Base-by-base conservation (phyloP, 2,329 filamentous ascomycete species). In the Stagonosporopsis tanaceti region DNA sequence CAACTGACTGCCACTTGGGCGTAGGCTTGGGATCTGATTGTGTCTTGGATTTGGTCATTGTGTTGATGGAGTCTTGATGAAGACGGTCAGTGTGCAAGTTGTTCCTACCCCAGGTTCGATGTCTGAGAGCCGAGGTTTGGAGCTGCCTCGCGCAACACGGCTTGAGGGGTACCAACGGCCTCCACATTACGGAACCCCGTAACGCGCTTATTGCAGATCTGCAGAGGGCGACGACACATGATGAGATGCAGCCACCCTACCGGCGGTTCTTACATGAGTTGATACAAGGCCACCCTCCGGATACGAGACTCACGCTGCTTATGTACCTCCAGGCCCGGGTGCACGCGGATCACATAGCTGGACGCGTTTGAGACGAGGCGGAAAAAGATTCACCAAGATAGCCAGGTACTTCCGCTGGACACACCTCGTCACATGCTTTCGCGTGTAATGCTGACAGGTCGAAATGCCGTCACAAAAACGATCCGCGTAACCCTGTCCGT, bases 1-100 rank as follows among this genome's bases (percentile, higher is more conserved):
- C 71, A 9, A 81, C 75, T 9, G 70, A 62, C 59, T 77, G 68
- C 79, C 79, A 82, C 37, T 65, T 69, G 39, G 59, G 56, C 4
- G 64, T 60, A 1, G 40, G n/a, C 28, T 56, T 55, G 4, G 61
- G 35, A n/a, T 53, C 59, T 15, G 60, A 7, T 7, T 50, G 48
- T 4, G 53, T 34, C 28, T 51, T 54, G 6, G 53, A n/a, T 46
- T 61, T 54, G 2, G 59, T 54, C 67, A 69, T 69, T 34, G 52
- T 55, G 42, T 6, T 42, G 32, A 37, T 47, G 44, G 14, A 15
- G 17, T 30, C 11, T 30, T 34, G 46, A 25, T 22, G 50, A 20
- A 40, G 20, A 7, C 46, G 7, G 15, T 28, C 20, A 32, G 45
- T 54, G 38, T 52, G 40, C 34, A 48, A 35, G 45, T 50, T 34